Conservation (phyloP, 106 monocot genomes). For the Platanthera zijinensis region DNA sequence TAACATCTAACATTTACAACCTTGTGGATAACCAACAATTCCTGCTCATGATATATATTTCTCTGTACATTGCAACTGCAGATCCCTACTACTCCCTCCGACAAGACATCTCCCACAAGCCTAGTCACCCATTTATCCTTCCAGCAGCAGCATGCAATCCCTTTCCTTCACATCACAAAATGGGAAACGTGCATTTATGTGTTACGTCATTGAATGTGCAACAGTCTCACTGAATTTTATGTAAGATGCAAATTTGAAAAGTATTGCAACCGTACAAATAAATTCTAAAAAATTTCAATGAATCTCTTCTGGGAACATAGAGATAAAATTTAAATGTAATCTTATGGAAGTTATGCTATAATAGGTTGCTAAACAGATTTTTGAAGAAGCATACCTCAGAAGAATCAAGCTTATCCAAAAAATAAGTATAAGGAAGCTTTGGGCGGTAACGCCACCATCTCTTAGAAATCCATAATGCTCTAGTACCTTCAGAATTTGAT, state of each 20-base stretch:
- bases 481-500: conserved; percentile 32
- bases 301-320: background rate
- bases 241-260: too few relatives aligned
- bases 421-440: conserved; percentile 80
- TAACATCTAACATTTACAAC: background rate
- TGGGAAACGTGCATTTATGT: too few relatives aligned
- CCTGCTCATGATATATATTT: background rate
- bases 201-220: too few relatives aligned
- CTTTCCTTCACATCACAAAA: background rate
- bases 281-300: background rate
- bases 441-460: conserved; percentile 95
- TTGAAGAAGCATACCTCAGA: conserved; percentile 53
- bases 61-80: background rate
- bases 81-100: background rate
- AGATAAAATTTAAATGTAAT: background rate
- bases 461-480: conserved; percentile 86
- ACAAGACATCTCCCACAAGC: background rate
- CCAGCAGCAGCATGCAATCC: background rate
- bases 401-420: conserved; percentile 73
- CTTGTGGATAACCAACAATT: background rate
- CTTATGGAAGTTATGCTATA: background rate
- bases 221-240: too few relatives aligned
- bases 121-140: background rate
- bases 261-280: background rate
- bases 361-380: background rate